Base-by-base conservation (phyloP, 768 basidiomycete species). In the Mrakia gelida region DNA sequence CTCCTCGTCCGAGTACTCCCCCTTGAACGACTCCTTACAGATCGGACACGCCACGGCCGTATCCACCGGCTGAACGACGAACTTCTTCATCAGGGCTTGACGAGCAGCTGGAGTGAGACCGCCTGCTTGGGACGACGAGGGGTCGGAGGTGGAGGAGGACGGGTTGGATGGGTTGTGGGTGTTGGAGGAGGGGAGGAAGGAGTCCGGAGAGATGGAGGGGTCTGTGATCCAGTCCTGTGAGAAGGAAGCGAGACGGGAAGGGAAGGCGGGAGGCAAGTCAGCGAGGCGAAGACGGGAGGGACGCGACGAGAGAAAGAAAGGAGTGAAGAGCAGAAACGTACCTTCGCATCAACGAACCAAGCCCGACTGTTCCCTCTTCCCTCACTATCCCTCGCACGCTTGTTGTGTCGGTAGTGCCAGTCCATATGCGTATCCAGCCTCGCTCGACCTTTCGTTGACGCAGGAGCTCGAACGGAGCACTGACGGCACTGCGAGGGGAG, bases 21-120 rank as follows among this genome's bases (percentile, higher is more conserved):
- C 78, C 49, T 94, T 16, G 88, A 90, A 81, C 89, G 90, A 9
- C 81, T 98, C 54, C 86, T 84, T 59, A 86, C 77, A 82, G 32
- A 86, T 88, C 28, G 73, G 73, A 49, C 78, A 79, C 23, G 73
- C 73, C 38, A 70, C 10, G 16, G 70, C 73, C 8, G 77, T 73
- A 38, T 78, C 73, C 15, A 62, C 62, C 54, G 77, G 77, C 56
- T 73, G 77, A 34, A 78, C 41, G 59, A 78, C 52, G 11, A 34
- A 49, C 72, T 74, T 74, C 63, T 70, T 68, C 49, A 74, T 68
- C 16, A 78, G 73, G 4, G 59, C 65, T n/a, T 49, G 34, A 2
- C 77, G 72, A 13, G 28, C 45, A 8, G 59, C 45, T 23, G 71
- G 71, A 0, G 73, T 54, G 72, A 61, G 34, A 26, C 32, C 32